Evolutionary conservation across 2,329 filamentous ascomycete genomes (phyloP).

Genomic region (Pestalotiopsis fici): DNA sequence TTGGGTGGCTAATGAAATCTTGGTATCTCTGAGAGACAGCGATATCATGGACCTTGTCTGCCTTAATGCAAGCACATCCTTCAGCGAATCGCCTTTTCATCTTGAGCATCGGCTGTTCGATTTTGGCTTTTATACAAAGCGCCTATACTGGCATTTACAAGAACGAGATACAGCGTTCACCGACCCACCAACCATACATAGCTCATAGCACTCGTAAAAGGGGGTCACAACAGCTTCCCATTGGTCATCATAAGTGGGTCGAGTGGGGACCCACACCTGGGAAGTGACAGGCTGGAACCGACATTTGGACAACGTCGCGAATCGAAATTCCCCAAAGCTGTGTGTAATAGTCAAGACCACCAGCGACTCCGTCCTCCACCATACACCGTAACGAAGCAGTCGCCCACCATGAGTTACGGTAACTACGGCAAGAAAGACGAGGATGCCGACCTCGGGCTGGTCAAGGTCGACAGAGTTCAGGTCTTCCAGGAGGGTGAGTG

Average conservation of each 20-base stretch:
- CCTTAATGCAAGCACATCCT: too few relatives aligned
- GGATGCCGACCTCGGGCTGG: slow-evolving; percentile 88
- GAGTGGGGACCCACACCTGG: neutral
- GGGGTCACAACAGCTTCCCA: neutral
- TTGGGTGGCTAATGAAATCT: too few relatives aligned
- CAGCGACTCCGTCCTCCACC: slow-evolving; percentile 20
- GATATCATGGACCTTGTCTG: too few relatives aligned
- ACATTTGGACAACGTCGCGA: slow-evolving; percentile 15
- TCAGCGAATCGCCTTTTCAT: too few relatives aligned
- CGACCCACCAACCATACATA: neutral
- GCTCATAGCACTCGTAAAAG: neutral
- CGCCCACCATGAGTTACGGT: slow-evolving; percentile 84
- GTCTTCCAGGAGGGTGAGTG: slow-evolving; percentile 95
- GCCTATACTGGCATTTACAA: neutral
- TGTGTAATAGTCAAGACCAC: slow-evolving; percentile 15
- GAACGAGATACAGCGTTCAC: neutral
- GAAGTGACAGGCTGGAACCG: slow-evolving; percentile 10
- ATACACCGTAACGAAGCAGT: slow-evolving; percentile 19
- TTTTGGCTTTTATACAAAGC: too few relatives aligned
- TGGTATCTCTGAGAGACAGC: too few relatives aligned
- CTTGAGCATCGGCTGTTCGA: too few relatives aligned
- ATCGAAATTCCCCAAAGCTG: slow-evolving; percentile 20
- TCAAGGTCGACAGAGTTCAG: slow-evolving; percentile 96
- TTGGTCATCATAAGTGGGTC: slow-evolving; percentile 3
- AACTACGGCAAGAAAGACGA: slow-evolving; percentile 99